Evolutionary conservation across 805 yeast species (phyloP), one percentile per base, ranked within the genome.

Genomic region (Yarrowia osloensis): DNA sequence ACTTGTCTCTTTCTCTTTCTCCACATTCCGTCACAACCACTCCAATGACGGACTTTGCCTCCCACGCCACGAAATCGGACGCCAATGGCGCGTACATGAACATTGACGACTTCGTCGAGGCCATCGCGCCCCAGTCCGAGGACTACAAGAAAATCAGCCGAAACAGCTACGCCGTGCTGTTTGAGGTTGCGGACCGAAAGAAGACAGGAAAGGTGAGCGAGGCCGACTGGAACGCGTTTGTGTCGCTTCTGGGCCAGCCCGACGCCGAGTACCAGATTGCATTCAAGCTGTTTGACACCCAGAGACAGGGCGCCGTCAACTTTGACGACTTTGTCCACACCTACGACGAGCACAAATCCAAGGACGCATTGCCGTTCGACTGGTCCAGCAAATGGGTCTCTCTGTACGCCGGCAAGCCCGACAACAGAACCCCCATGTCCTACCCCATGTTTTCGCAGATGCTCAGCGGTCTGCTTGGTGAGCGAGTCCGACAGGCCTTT

Each of bases 151-250:
- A 81, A 70, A 81, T 87, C 65, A 82, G 86, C 17, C 78, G 84
- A 13, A 81, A 86, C 70, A 82, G 89, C 4, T 86, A 85, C 75
- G 89, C 89, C 6, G 82, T 93, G 69, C 85, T 94, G 59, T 94
- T 89, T 74, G 81, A 89, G 67, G 86, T 91, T 29, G 91, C 97
- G 17, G 98, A 94, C 78, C 85, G 85, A 68, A 81, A 82, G 44
- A 80, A 82, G 67, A 85, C 85, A 70, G 98, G 97, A 8, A 86
- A 82, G 68, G 81, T 91, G 61, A 82, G 85, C 29, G 80, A 86
- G 61, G 76, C 80, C 28, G 97, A 94, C 74, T 94, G 96, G 89
- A 78, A 85, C 62, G 82, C 83, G 49, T 90, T 94, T 74, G 86
- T 89, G 72, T 81, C 83, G 69, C 71, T 83, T 50, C 77, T 86